Percentiles rank a stretch among this genome's conserved stretches.
Evolutionary conservation across 2,329 filamentous ascomycete species (phyloP).

Genomic region (Plenodomus tracheiphilus): DNA sequence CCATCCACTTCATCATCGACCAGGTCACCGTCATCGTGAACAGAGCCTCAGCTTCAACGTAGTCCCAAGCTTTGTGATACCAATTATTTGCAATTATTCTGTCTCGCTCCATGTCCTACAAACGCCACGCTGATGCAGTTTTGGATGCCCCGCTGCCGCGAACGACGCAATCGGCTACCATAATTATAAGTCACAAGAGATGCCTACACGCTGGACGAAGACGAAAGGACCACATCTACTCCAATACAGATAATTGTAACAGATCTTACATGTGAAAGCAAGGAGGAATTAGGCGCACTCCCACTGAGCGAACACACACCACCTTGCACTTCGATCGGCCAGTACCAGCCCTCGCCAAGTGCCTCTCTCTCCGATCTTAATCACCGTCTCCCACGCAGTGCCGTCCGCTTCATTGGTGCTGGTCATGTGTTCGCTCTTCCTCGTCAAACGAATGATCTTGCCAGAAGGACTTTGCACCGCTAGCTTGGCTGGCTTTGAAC

Average conservation of each 20-base stretch:
- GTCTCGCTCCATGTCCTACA: conserved; percentile 12
- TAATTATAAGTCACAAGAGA: conserved; percentile 23
- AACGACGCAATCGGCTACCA: conserved; percentile 1
- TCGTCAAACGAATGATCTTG: conserved; percentile 87
- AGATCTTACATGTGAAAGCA: background rate
- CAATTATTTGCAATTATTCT: background rate
- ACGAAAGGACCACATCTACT: background rate
- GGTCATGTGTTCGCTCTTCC: conserved; percentile 71
- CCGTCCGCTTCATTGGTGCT: conserved; percentile 65
- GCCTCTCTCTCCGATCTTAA: conserved; percentile 83
- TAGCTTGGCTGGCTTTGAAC: conserved; percentile 85
- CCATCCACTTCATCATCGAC: background rate
- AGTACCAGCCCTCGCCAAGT: conserved; percentile 81
- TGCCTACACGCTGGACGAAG: background rate
- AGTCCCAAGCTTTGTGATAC: too few species aligned
- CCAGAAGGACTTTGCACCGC: conserved; percentile 93
- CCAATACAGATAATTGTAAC: background rate
- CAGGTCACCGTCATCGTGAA: background rate
- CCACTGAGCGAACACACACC: conserved; percentile 95
- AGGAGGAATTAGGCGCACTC: conserved; percentile 28
- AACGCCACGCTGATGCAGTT: conserved; percentile 11
- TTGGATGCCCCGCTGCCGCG: conserved; percentile 3
- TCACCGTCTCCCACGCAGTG: conserved; percentile 84
- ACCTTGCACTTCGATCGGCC: conserved; percentile 79
- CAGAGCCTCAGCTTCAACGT: too few species aligned